Percentiles rank a stretch among this genome's conserved stretches.
Evolutionary conservation across 2,329 filamentous ascomycete genomes (phyloP).

Genomic region (Penicillium sclerotigenum): DNA sequence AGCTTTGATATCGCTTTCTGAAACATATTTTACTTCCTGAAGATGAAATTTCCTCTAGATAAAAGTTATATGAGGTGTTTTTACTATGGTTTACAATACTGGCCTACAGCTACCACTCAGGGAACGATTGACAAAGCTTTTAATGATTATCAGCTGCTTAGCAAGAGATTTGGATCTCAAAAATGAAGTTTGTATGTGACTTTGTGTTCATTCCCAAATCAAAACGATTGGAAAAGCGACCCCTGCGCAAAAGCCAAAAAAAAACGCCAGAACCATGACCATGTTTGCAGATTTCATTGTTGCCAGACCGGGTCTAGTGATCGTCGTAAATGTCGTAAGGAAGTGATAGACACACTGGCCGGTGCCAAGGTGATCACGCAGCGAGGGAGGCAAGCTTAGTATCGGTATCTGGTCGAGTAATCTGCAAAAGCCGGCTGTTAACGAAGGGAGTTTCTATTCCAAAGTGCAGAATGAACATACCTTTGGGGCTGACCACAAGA

Average conservation of each 20-base stretch:
- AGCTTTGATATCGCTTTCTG: not conserved
- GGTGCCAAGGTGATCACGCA: constrained; percentile 1
- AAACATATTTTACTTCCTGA: not conserved
- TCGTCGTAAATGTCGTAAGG: constrained; percentile 21
- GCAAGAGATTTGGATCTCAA: not conserved
- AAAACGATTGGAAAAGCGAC: not conserved
- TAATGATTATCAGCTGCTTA: not conserved
- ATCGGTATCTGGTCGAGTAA: constrained; percentile 68
- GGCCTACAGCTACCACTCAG: not conserved
- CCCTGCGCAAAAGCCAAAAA: not conserved
- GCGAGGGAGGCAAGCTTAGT: constrained; percentile 41
- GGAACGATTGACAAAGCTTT: not conserved
- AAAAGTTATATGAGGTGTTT: not conserved
- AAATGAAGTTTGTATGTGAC: not conserved
- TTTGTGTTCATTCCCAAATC: not conserved
- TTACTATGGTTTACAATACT: not conserved
- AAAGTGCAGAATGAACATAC: constrained; percentile 37
- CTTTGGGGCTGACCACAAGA: constrained; percentile 94
- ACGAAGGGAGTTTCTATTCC: not conserved
- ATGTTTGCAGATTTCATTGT: constrained; percentile 1
- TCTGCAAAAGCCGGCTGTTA: constrained; percentile 31
- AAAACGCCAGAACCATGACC: constrained; percentile 6
- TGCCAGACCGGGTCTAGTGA: constrained; percentile 5
- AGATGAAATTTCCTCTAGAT: not conserved
- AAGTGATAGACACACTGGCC: not conserved